These are phyloP conservation scores for Pseudopyricularia cyperi DNA, from an alignment of 2,329 filamentous ascomycete genomes.

Conservation along the genomic window DNA sequence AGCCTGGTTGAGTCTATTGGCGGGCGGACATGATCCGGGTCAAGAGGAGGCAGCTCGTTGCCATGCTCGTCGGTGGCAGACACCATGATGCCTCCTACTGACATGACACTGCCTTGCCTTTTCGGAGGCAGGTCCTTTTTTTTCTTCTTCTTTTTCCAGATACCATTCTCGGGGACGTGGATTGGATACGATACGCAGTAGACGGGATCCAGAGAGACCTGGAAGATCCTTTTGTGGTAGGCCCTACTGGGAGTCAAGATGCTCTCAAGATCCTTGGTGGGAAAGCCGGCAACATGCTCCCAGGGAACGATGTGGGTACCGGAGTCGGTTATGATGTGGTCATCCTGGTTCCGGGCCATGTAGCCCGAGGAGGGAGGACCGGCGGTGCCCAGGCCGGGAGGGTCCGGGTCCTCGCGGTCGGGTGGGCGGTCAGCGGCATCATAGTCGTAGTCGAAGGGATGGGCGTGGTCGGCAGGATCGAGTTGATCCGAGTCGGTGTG, in stretches of 20 bases:
- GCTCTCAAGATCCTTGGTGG: conserved; percentile 66
- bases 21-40: conserved; percentile 10
- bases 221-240: conserved; percentile 72
- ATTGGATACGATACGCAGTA: conserved; percentile 75
- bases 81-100: not conserved
- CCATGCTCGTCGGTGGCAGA: conserved; percentile 12
- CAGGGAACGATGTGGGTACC: conserved; percentile 50
- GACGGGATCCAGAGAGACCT: conserved; percentile 68
- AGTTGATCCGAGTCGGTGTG: not conserved
- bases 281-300: conserved; percentile 63
- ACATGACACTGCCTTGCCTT: conserved; percentile 10
- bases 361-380: conserved; percentile 21
- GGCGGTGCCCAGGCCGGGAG: conserved; percentile 13
- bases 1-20: conserved; percentile 2
- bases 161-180: conserved; percentile 65
- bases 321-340: conserved; percentile 40
- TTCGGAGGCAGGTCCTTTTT: conserved; percentile 18
- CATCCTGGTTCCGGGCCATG: conserved; percentile 35
- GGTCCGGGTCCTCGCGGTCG: conserved; percentile 24
- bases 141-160: conserved; percentile 55
- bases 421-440: conserved; percentile 36
- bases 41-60: conserved; percentile 9
- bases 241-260: conserved; percentile 63
- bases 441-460: conserved; percentile 17
- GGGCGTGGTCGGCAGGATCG: conserved; percentile 14